phyloP scores from a whole-genome alignment of 495 filamentous ascomycete species.

The Neurospora hispaniola region DNA sequence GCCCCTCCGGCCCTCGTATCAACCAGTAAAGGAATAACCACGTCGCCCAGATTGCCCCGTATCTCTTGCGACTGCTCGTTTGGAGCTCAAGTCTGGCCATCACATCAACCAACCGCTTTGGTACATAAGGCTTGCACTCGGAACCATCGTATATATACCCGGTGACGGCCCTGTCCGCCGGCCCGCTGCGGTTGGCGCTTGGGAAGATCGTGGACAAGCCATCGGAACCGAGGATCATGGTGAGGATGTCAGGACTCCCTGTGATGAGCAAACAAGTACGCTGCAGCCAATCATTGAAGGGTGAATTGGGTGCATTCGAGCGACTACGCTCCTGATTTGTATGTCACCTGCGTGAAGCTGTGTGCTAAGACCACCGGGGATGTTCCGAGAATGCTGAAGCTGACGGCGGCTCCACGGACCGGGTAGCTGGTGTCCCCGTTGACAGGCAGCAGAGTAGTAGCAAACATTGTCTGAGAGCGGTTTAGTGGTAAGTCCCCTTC shows the following conservation, averaged over 20 bases:
- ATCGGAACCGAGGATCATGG: not conserved
- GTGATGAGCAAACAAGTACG: not conserved
- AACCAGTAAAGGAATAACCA: not conserved
- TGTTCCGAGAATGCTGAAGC: not conserved
- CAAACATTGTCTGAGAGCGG: not conserved
- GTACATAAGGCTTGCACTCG: not conserved
- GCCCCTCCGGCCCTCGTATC: not conserved
- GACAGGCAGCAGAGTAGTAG: not conserved
- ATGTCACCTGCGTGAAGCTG: not conserved
- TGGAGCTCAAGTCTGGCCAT: not conserved
- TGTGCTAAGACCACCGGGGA: not conserved
- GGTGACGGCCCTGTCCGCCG: not conserved
- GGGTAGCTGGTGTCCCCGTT: not conserved
- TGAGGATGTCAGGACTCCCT: not conserved
- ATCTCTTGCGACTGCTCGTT: not conserved
- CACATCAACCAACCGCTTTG: not conserved
- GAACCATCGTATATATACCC: not conserved
- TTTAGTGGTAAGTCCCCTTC: not conserved
- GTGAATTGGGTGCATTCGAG: not conserved
- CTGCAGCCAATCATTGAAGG: not conserved
- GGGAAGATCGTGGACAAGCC: not conserved
- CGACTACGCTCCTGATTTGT: not conserved
- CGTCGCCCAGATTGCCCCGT: not conserved
- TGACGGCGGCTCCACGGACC: not conserved
- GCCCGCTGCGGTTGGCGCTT: not conserved